Percentiles rank a stretch among this genome's conserved stretches.
phyloP scores from a whole-genome alignment of 768 basidiomycete genomes.

The Collybiopsis confluens region DNA sequence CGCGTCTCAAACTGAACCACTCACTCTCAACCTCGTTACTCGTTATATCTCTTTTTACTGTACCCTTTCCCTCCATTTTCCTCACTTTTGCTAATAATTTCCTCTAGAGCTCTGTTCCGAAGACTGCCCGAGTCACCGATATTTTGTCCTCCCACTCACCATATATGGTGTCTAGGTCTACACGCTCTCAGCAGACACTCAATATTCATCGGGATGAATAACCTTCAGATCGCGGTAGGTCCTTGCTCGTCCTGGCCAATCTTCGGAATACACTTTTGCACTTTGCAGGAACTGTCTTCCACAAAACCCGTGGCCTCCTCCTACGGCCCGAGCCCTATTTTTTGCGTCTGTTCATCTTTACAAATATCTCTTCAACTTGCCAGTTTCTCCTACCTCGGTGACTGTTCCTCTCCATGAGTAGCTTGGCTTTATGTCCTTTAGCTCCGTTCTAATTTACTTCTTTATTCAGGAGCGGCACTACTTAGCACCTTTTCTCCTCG shows the following conservation, averaged over 20 bases:
- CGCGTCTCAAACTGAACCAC: background rate
- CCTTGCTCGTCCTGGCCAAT: constrained; percentile 1
- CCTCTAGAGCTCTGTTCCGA: background rate
- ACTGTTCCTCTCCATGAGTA: background rate
- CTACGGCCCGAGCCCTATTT: constrained; percentile 4
- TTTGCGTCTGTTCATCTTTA: background rate
- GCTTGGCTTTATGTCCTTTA: background rate
- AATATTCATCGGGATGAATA: background rate
- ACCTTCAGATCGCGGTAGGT: background rate
- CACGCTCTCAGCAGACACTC: background rate
- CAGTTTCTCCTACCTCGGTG: constrained; percentile 7
- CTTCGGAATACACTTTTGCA: constrained; percentile 6
- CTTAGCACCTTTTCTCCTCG: too few relatives aligned
- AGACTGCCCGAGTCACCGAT: constrained; percentile 7
- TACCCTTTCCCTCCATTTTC: background rate
- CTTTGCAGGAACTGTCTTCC: background rate
- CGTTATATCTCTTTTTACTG: background rate
- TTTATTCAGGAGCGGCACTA: too few relatives aligned
- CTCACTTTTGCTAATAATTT: background rate
- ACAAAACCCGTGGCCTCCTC: background rate
- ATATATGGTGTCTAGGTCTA: constrained; percentile 4
- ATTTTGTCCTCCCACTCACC: background rate
- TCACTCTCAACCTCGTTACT: background rate
- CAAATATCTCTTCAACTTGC: background rate
- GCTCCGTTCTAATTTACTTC: too few relatives aligned